Evolutionary conservation across 1,284 basidiomycete genomes (phyloP), one percentile per base, ranked within the genome.

Genomic region (Microbotryum violaceum): DNA sequence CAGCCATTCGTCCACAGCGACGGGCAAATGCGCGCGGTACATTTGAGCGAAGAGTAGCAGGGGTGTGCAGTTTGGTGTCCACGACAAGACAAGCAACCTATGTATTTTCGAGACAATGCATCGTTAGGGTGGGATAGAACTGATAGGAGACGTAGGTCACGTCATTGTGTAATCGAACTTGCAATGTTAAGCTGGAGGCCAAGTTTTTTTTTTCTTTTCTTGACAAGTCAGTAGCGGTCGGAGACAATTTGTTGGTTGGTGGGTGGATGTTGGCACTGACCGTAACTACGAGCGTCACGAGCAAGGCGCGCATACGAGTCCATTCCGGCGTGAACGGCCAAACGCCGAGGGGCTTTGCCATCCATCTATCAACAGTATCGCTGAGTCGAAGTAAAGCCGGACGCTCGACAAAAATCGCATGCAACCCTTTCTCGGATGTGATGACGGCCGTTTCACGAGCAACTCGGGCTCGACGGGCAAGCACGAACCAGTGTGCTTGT

Each of bases 1-100:
- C 45, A 1, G 63, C 58, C 29, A 67, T 49, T 2, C 65, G 57
- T n/a, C 65, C 65, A 46, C 54, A 57, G 2, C 65, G 62, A 8
- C 58, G 51, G 2, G 64, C 54, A 29, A 65, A 60, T 6, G 58
- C 58, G 3, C 58, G 51, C 2, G 53, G 23, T 20, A 60, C 44
- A 4, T 54, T 52, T 16, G 56, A 47, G 23, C 50, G 25, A 1
- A 57, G 25, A 8, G 27, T 27, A 12, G 49, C 21, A 8, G 59
- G 60, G 4, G 33, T 47, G 42, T 37, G 54, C 6, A 56, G 49
- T n/a, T 50, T 29, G 10, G 27, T 29, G 3, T n/a, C 27, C 49
- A 56, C 49, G 29, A 53, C 21, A 20, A 6, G n/a, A 31, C 1
- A 4, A 46, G 31, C 14, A 8, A 12, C n/a, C 33, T n/a, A 16